These are phyloP conservation scores for Eucalyptus victrix DNA, from an alignment of 345 rosid genomes.

Conservation along the genomic window DNA sequence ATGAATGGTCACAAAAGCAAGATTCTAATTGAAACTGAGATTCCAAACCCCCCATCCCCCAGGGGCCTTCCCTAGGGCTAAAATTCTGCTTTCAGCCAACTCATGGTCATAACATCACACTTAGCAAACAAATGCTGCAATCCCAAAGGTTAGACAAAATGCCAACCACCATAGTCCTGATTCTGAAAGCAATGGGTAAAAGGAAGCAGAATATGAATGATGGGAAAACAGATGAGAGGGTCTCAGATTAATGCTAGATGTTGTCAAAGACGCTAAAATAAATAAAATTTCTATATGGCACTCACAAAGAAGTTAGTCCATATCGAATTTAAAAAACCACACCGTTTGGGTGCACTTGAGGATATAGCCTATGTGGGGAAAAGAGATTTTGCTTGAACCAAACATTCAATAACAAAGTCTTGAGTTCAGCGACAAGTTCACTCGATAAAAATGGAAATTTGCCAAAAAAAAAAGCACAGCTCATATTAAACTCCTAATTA, in stretches of 20 bases:
- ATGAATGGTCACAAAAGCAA: not conserved
- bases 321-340: not conserved
- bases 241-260: not conserved
- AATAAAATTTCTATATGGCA: not conserved
- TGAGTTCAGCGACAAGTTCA: not conserved
- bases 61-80: not conserved
- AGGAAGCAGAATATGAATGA: not conserved
- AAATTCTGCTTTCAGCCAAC: not conserved
- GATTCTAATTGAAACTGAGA: not conserved
- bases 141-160: not conserved
- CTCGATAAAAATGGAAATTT: not conserved
- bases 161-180: not conserved
- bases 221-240: not conserved
- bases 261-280: not conserved
- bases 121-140: not conserved
- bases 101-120: not conserved
- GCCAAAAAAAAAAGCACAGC: not conserved
- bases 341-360: not conserved
- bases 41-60: not conserved
- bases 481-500: not conserved
- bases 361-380: not conserved
- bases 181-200: not conserved
- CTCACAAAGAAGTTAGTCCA: not conserved
- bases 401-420: not conserved
- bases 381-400: not conserved